Evolutionary conservation across 2,329 filamentous ascomycete genomes (phyloP), one percentile per base, ranked within the genome.

Genomic region (Colletotrichum tabaci): DNA sequence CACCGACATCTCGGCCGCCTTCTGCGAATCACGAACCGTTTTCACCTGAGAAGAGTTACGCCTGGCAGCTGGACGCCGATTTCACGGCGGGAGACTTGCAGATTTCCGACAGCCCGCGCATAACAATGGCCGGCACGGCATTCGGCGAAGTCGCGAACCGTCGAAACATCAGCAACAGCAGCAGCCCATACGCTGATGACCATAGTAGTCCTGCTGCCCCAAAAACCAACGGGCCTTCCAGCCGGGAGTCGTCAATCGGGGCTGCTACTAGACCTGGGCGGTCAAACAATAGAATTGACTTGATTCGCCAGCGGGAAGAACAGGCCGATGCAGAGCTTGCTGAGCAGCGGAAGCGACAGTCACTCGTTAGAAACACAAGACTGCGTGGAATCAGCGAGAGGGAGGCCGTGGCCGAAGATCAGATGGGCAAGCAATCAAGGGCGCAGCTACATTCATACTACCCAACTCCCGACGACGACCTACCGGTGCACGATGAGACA

Each of bases 11-110:
- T 21, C 75, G 70, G 47, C 72, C 77, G 64, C 63, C 79, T 74
- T 40, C 75, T 74, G 40, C 74, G 61, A 62, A 74, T 73, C 44
- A 64, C 64, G 56, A 72, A 60, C 66, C 74, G 60, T 64, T 66
- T 7, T 87, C 86, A 0, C 87, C 87, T 0, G 84, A 86, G 62
- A 88, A 87, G 77, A 87, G 84, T 74, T 87, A 85, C 67, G 85
- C 84, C 9, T 90, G 88, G 88, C 81, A 89, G 67, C 78, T 89
- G 8, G 88, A 90, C 44, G 84, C 85, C 6, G 88, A 90, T 66
- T 89, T 90, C 74, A 90, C 88, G 0, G 88, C 85, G 13, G 83
- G 84, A 52, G 88, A 90, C 69, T 71, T 90, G 49, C 87, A 89
- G 68, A 76, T 87, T 44, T 90, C 88, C 0, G 82, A 87, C 73